A percentile compares a stretch with the other conserved stretches of the same genome.
phyloP scores from a whole-genome alignment of 2,329 filamentous ascomycete species.

The Hypomyces rosellus region DNA sequence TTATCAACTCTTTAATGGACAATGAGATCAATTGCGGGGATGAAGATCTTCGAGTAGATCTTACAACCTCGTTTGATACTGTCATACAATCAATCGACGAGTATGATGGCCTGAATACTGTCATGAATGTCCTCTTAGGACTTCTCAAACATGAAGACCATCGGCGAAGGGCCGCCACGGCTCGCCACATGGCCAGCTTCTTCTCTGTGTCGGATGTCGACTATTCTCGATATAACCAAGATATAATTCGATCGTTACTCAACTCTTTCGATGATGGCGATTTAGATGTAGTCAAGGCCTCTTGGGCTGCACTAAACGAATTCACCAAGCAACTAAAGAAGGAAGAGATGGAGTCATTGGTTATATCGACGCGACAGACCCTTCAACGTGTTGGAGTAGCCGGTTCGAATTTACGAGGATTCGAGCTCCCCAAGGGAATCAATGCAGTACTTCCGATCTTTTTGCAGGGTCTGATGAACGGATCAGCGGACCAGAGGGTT shows the following conservation, averaged over 20 bases:
- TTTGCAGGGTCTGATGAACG: conserved; percentile 96
- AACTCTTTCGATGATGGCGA: conserved; percentile 90
- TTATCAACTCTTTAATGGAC: conserved; percentile 91
- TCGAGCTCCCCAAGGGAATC: conserved; percentile 91
- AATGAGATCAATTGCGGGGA: conserved; percentile 76
- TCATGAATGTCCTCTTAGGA: conserved; percentile 87
- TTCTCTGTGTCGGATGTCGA: conserved; percentile 76
- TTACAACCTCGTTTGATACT: conserved; percentile 77
- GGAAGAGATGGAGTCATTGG: conserved; percentile 95
- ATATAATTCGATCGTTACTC: conserved; percentile 83
- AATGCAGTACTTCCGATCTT: conserved; percentile 95
- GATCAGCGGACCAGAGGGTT: conserved; percentile 83
- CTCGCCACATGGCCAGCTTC: conserved; percentile 76
- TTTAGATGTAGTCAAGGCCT: conserved; percentile 74
- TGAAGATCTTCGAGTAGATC: conserved; percentile 63
- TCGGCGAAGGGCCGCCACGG: conserved; percentile 69
- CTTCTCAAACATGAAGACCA: conserved; percentile 93
- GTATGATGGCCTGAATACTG: conserved; percentile 88
- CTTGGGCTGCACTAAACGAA: conserved; percentile 80
- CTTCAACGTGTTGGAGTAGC: conserved; percentile 83
- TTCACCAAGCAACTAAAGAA: conserved; percentile 88
- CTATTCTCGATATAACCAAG: conserved; percentile 92
- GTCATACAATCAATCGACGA: conserved; percentile 92
- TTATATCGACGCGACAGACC: conserved; percentile 77
- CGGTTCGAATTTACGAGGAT: conserved; percentile 79